A percentile compares a stretch with the other conserved stretches of the same genome.
These are phyloP conservation scores for Astrothelium macrocarpum DNA, from an alignment of 495 filamentous ascomycete species.

Conservation along the genomic window DNA sequence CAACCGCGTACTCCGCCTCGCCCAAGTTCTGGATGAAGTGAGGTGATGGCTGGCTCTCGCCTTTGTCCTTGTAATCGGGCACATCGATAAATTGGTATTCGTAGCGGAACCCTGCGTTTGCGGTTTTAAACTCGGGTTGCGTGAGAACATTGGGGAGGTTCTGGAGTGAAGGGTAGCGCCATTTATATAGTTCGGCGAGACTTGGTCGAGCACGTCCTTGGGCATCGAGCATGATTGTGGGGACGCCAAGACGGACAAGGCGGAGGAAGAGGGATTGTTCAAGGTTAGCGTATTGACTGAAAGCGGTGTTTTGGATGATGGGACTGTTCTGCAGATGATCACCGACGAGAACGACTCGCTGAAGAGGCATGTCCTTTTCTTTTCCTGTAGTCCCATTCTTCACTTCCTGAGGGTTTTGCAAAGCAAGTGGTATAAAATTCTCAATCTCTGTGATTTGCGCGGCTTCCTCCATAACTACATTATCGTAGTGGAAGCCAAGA, in stretches of 20 bases:
- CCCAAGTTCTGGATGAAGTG: slow-evolving; percentile 97
- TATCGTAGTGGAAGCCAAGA: slow-evolving; percentile 94
- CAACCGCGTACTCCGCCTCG: slow-evolving; percentile 93
- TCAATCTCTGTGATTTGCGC: slow-evolving; percentile 97
- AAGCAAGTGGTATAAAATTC: slow-evolving; percentile 84
- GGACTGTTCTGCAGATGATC: slow-evolving; percentile 97
- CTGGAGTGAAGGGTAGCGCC: slow-evolving; percentile 77
- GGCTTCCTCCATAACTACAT: slow-evolving; percentile 97
- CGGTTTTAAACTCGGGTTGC: slow-evolving; percentile 59
- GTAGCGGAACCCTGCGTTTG: slow-evolving; percentile 85
- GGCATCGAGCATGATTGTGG: slow-evolving; percentile 78
- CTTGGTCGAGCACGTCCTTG: slow-evolving; percentile 82
- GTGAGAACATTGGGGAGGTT: slow-evolving; percentile 67
- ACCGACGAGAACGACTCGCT: slow-evolving; percentile 84
- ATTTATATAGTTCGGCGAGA: slow-evolving; percentile 84
- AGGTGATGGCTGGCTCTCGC: slow-evolving; percentile 83
- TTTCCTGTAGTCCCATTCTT: slow-evolving; percentile 28
- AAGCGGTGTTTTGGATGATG: slow-evolving; percentile 91
- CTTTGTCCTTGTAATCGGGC: slow-evolving; percentile 80
- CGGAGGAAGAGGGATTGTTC: slow-evolving; percentile 92
- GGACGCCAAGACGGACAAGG: slow-evolving; percentile 80
- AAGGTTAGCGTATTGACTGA: slow-evolving; percentile 88
- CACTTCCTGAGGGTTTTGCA: slow-evolving; percentile 57
- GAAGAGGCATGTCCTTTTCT: slow-evolving; percentile 61
- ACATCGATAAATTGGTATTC: slow-evolving; percentile 98